phyloP scores from a whole-genome alignment of 495 filamentous ascomycete species.

The Lophiostoma macrostomum region DNA sequence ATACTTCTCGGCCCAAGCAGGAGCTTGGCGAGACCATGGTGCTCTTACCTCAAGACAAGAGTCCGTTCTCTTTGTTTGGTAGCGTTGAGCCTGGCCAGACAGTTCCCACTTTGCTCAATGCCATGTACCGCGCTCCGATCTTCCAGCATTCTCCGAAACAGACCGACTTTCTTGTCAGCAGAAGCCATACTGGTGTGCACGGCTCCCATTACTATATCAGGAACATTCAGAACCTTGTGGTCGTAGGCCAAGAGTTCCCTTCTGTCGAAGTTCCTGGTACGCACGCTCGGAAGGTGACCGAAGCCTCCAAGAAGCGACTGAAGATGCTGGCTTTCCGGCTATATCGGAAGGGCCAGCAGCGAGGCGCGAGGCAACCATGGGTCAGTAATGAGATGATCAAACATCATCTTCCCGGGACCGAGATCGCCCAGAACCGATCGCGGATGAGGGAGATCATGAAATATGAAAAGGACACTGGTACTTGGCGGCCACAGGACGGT shows the following conservation, averaged over 20 bases:
- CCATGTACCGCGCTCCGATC: conserved; percentile 90
- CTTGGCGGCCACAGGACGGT: conserved; percentile 72
- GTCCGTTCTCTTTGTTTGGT: conserved; percentile 92
- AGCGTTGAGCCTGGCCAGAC: conserved; percentile 85
- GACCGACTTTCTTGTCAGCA: conserved; percentile 85
- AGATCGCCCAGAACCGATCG: conserved; percentile 84
- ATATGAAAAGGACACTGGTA: conserved; percentile 77
- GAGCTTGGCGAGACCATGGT: conserved; percentile 84
- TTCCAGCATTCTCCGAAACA: conserved; percentile 77
- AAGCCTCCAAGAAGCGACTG: conserved; percentile 88
- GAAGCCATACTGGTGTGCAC: conserved; percentile 67
- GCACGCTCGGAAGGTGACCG: conserved; percentile 90
- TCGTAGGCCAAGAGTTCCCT: conserved; percentile 89
- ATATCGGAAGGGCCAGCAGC: conserved; percentile 66
- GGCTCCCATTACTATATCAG: conserved; percentile 77
- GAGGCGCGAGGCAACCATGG: conserved; percentile 12
- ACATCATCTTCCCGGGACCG: conserved; percentile 81
- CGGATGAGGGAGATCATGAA: conserved; percentile 95
- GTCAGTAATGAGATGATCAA: conserved; percentile 58
- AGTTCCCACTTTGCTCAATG: conserved; percentile 85
- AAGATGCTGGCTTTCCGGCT: conserved; percentile 92
- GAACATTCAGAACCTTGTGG: conserved; percentile 82
- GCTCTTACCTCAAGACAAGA: conserved; percentile 88
- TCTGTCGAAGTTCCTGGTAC: conserved; percentile 88
- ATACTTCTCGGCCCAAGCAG: conserved; percentile 66